These are phyloP conservation scores for Lecanicillium sp. DNA, from an alignment of 2,329 filamentous ascomycete species.

Conservation along the genomic window DNA sequence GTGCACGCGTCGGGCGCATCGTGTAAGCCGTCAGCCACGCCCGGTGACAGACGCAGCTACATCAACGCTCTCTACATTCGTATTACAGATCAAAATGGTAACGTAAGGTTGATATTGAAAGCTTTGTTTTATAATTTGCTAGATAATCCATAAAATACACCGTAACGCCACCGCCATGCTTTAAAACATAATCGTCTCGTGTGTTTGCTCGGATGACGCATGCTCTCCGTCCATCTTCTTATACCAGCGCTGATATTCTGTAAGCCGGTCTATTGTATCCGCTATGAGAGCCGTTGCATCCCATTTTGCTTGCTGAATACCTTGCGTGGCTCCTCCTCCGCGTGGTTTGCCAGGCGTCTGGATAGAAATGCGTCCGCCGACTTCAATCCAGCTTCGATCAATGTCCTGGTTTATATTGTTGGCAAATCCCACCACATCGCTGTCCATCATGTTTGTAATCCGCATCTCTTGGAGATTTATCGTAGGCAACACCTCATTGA, in stretches of 20 bases:
- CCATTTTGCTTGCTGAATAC: conserved; percentile 29
- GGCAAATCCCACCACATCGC: conserved; percentile 33
- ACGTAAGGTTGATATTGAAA: too few species aligned
- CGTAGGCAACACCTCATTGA: conserved; percentile 12
- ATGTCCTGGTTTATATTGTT: conserved; percentile 40
- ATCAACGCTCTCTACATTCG: too few species aligned
- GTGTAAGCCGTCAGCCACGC: neutral
- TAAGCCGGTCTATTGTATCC: conserved; percentile 26
- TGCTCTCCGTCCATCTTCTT: neutral
- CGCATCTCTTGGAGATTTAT: conserved; percentile 11
- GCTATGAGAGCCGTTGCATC: conserved; percentile 23
- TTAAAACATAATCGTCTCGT: neutral
- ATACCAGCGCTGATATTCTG: conserved; percentile 31
- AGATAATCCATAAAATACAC: neutral
- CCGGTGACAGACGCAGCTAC: neutral
- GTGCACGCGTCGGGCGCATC: neutral
- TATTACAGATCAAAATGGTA: too few species aligned
- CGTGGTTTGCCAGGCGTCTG: conserved; percentile 30
- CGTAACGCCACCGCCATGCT: neutral
- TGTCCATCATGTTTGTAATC: conserved; percentile 17
- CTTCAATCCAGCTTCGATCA: conserved; percentile 37
- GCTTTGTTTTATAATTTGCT: too few species aligned
- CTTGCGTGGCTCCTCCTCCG: conserved; percentile 24
- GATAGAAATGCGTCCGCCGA: conserved; percentile 29
- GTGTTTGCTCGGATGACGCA: neutral